phyloP scores from a whole-genome alignment of 1,284 basidiomycete genomes.

The Apiotrichum gracile region DNA sequence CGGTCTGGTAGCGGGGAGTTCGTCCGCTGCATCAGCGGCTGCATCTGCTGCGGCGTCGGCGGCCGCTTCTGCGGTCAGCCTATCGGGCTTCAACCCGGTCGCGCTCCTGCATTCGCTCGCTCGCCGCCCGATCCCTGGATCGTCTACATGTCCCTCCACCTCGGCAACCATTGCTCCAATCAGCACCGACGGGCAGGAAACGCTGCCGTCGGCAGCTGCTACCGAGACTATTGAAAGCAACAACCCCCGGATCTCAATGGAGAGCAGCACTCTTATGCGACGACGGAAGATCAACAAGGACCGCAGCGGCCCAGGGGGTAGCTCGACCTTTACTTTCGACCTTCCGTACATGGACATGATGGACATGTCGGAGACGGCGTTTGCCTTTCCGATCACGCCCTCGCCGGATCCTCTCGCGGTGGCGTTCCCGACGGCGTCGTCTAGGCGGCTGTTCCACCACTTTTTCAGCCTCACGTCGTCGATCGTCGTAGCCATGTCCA shows the following conservation, averaged over 20 bases:
- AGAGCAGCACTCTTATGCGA: not conserved
- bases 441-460: conserved; percentile 19
- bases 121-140: not conserved
- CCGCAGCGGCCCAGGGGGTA: not conserved
- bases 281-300: not conserved
- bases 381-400: not conserved
- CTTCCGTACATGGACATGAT: not conserved
- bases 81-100: not conserved
- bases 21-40: not conserved
- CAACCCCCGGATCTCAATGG: not conserved
- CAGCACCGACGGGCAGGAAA: too few relatives aligned
- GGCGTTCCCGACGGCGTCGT: conserved; percentile 16
- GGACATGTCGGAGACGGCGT: not conserved
- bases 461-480: conserved; percentile 9
- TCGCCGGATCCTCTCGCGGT: conserved; percentile 5
- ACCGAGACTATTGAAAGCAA: too few relatives aligned
- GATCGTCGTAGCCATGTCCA: conserved; percentile 14
- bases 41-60: not conserved
- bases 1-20: not conserved
- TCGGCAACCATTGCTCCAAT: not conserved
- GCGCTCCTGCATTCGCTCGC: not conserved
- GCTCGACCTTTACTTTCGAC: not conserved
- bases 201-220: too few relatives aligned
- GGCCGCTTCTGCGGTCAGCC: not conserved
- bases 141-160: not conserved